Conservation (phyloP, 2,329 filamentous ascomycete genomes). For the Chalaropsis ovoidea region DNA sequence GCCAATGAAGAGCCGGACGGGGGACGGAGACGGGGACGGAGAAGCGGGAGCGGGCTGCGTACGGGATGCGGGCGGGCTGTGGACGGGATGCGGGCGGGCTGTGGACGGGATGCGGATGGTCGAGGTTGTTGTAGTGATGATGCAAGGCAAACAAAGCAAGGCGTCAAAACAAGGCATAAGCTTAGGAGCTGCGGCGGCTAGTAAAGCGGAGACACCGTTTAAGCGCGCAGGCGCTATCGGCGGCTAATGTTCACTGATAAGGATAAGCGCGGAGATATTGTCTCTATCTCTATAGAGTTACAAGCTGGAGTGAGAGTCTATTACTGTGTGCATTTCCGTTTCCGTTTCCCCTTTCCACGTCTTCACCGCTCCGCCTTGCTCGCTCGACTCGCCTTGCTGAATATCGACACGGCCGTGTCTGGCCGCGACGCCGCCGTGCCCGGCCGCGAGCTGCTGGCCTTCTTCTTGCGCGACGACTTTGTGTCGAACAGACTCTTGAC, state of each 20-base stretch:
- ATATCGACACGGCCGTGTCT: slow-evolving; percentile 14
- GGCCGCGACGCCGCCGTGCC: slow-evolving; percentile 31
- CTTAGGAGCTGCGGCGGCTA: not conserved
- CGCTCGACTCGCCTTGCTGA: slow-evolving; percentile 9
- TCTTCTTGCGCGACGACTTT: slow-evolving; percentile 49
- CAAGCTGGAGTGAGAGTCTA: not conserved
- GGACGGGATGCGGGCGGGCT: too few relatives aligned
- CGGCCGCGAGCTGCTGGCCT: slow-evolving; percentile 34
- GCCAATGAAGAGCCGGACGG: not conserved
- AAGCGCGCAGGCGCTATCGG: not conserved
- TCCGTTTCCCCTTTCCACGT: not conserved
- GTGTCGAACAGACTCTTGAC: slow-evolving; percentile 63
- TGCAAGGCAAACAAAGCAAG: not conserved
- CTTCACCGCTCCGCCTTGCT: not conserved
- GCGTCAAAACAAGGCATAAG: not conserved
- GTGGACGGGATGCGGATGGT: not conserved
- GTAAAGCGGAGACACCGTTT: not conserved
- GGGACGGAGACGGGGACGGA: not conserved
- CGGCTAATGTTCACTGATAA: not conserved
- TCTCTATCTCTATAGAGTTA: not conserved
- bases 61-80: not conserved
- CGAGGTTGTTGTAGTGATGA: not conserved
- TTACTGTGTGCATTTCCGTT: not conserved
- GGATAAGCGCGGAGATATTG: not conserved
- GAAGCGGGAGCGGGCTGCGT: not conserved